These are phyloP conservation scores for Leccinum solheimii DNA, from an alignment of 1,284 basidiomycete genomes.

Conservation along the genomic window DNA sequence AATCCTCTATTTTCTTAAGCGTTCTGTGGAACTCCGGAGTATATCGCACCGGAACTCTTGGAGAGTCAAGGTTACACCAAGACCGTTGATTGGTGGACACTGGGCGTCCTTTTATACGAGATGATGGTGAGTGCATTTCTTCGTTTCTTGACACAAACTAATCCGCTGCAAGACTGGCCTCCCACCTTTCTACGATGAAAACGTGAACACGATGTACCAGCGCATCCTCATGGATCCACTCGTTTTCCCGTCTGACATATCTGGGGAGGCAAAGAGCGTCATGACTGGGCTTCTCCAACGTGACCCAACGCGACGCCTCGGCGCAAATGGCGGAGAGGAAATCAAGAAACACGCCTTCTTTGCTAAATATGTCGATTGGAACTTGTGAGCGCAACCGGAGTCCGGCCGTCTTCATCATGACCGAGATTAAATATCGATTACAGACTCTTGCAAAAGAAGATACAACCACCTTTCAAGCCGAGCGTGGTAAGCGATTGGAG, in stretches of 20 bases:
- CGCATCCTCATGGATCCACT: slow-evolving; percentile 95
- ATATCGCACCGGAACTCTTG: slow-evolving; percentile 93
- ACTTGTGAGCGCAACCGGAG: slow-evolving; percentile 43
- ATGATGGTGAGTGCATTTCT: slow-evolving; percentile 74
- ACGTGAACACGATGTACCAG: slow-evolving; percentile 98
- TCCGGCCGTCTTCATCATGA: not conserved
- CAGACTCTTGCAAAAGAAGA: slow-evolving; percentile 90
- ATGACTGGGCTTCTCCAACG: slow-evolving; percentile 88
- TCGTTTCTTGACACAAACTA: not conserved
- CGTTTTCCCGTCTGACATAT: slow-evolving; percentile 90
- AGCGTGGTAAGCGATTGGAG: slow-evolving; percentile 69
- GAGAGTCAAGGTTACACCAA: slow-evolving; percentile 98
- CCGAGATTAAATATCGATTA: slow-evolving; percentile 10
- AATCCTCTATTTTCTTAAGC: slow-evolving; percentile 47
- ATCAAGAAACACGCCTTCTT: slow-evolving; percentile 98
- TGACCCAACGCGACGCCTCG: slow-evolving; percentile 84
- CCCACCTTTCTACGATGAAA: slow-evolving; percentile 98
- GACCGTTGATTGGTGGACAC: slow-evolving; percentile 99
- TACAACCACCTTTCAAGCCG: slow-evolving; percentile 98
- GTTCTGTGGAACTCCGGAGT: slow-evolving; percentile 99
- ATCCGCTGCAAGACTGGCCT: slow-evolving; percentile 71
- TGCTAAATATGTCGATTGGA: slow-evolving; percentile 92
- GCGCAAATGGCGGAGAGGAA: slow-evolving; percentile 92
- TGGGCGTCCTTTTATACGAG: slow-evolving; percentile 96
- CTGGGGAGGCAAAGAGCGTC: slow-evolving; percentile 85